Percentiles rank a stretch among this genome's conserved stretches.
These are phyloP conservation scores for Globisporangium abappressorium DNA, from an alignment of 352 stramenopile genomes.

Conservation along the genomic window DNA sequence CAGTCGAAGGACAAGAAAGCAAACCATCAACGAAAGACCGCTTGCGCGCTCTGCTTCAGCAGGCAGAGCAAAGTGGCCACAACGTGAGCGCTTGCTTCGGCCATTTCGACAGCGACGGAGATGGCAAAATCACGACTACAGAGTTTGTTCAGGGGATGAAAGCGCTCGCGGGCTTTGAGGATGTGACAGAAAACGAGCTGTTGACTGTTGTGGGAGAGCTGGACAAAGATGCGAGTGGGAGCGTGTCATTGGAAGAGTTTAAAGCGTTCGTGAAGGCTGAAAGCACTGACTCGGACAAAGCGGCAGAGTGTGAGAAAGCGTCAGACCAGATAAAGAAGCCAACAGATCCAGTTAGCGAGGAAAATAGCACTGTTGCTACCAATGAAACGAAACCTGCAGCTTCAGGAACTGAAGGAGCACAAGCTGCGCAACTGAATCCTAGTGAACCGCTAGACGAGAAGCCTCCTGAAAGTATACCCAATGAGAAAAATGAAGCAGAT, in stretches of 20 bases:
- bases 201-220: slow-evolving; percentile 36
- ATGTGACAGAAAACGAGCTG: slow-evolving; percentile 38
- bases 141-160: slow-evolving; percentile 58
- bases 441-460: background rate
- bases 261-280: slow-evolving; percentile 31
- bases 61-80: slow-evolving; percentile 42
- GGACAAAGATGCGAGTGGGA: slow-evolving; percentile 47
- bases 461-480: background rate
- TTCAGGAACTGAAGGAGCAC: background rate
- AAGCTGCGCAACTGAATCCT: background rate
- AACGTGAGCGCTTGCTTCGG: slow-evolving; percentile 49
- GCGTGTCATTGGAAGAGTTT: slow-evolving; percentile 63
- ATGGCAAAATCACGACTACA: slow-evolving; percentile 44
- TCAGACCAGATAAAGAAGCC: background rate
- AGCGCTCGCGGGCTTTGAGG: slow-evolving; percentile 45
- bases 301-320: background rate
- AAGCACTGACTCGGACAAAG: background rate
- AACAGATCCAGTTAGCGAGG: background rate
- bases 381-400: background rate
- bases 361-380: background rate
- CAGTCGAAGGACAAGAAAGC: background rate
- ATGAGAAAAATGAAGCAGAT: background rate
- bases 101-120: slow-evolving; percentile 72
- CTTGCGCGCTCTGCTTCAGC: slow-evolving; percentile 28
- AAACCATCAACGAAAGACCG: slow-evolving; percentile 3